phyloP scores from a whole-genome alignment of 1,139 yeast genomes.

The Blastobotrys petasosporus region DNA sequence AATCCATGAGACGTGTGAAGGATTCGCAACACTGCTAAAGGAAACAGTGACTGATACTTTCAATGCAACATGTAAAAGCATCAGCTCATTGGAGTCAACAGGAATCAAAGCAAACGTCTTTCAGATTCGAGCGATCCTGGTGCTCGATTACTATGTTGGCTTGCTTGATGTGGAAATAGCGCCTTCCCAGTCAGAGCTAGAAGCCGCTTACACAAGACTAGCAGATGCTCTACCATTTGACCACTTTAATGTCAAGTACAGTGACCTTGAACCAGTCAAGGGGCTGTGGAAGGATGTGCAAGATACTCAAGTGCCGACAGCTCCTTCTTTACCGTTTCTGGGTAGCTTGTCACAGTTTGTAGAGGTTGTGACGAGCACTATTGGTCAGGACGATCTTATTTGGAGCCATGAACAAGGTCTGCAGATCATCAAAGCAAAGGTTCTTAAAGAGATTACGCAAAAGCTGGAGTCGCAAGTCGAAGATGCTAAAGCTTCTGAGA shows the following conservation, averaged over 20 bases:
- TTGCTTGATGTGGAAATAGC: not conserved
- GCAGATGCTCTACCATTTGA: conserved; percentile 1
- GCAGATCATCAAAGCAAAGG: not conserved
- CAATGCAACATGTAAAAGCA: not conserved
- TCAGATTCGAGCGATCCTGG: conserved; percentile 2
- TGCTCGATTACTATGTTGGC: not conserved
- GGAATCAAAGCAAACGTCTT: not conserved
- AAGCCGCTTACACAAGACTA: not conserved
- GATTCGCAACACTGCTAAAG: not conserved
- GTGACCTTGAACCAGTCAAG: not conserved
- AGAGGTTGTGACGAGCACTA: conserved; percentile 4
- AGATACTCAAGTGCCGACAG: not conserved
- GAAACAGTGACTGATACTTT: not conserved
- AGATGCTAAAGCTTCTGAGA: not conserved
- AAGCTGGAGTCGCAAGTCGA: conserved; percentile 4
- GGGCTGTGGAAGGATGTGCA: not conserved
- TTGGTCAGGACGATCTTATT: conserved; percentile 20
- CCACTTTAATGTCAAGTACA: too few relatives aligned
- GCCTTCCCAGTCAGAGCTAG: too few relatives aligned
- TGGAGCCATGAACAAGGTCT: conserved; percentile 15
- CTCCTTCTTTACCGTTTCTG: conserved; percentile 9
- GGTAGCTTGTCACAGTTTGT: conserved; percentile 7
- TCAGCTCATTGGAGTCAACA: not conserved
- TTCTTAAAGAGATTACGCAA: conserved; percentile 11
- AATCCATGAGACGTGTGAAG: not conserved